A percentile compares a stretch with the other conserved stretches of the same genome.
phyloP scores from a whole-genome alignment of 768 basidiomycete genomes.

The Collybia sp. region DNA sequence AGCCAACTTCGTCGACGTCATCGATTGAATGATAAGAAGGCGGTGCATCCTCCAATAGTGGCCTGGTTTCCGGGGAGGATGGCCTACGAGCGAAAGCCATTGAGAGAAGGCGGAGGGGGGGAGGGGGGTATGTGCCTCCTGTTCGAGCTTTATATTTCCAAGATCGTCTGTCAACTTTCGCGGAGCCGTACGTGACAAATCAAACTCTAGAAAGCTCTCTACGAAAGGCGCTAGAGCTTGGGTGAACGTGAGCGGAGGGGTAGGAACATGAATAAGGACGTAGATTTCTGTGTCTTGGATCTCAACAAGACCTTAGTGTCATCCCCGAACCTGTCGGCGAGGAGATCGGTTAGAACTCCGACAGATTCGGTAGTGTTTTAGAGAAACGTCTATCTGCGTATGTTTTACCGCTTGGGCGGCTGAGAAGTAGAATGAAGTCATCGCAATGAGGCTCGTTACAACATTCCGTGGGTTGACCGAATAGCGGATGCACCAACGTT shows the following conservation, averaged over 20 bases:
- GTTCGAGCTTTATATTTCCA: slow-evolving; percentile 21
- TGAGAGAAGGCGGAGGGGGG: slow-evolving; percentile 6
- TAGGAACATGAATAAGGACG: slow-evolving; percentile 29
- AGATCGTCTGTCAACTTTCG: slow-evolving; percentile 21
- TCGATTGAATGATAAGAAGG: slow-evolving; percentile 43
- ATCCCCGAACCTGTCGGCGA: slow-evolving; percentile 43
- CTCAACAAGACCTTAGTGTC: slow-evolving; percentile 16
- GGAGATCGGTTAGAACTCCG: slow-evolving; percentile 22
- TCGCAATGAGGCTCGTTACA: not conserved
- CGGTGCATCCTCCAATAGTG: slow-evolving; percentile 48
- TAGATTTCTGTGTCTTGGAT: slow-evolving; percentile 28
- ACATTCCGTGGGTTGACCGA: too few relatives aligned
- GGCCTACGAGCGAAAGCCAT: slow-evolving; percentile 42
- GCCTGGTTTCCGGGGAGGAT: slow-evolving; percentile 47
- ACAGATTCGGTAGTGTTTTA: slow-evolving; percentile 19
- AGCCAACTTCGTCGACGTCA: slow-evolving; percentile 28
- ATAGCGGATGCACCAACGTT: too few relatives aligned
- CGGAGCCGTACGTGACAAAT: slow-evolving; percentile 31
- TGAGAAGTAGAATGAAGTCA: not conserved
- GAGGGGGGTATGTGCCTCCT: too few relatives aligned
- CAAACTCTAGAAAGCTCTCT: slow-evolving; percentile 17
- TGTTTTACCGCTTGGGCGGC: slow-evolving; percentile 2
- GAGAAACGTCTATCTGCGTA: not conserved
- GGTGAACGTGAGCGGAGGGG: slow-evolving; percentile 15
- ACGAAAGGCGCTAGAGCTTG: slow-evolving; percentile 10